Evolutionary conservation across 164 flowering plant genomes (phyloP), one percentile per base, ranked within the genome.

Genomic region (Nelumbo lutea): DNA sequence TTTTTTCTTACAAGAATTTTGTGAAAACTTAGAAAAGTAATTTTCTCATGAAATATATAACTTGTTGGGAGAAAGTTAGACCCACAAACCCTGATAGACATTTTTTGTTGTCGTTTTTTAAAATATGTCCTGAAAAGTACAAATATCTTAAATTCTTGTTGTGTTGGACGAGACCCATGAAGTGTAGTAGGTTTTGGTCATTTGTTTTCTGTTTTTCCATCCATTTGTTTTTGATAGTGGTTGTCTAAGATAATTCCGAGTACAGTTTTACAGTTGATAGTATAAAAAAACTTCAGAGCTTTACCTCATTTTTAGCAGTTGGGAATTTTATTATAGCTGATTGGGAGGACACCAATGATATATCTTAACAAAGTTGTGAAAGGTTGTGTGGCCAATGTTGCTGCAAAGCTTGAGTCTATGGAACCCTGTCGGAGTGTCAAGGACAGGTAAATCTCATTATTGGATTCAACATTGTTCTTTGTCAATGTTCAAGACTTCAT

Each of bases 381-480:
- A 55, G 96, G 96, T 68, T 88, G 93, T 75, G 83, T 82, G 3
- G 97, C 90, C 52, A 81, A 84, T 65, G 71, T 91, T 75, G 91
- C 93, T 71, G 96, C 91, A 14, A 91, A 91, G 75, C 91, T 89
- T 40, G 97, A 89, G 75, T 88, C 90, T 27, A 88, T 91, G 95
- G 86, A 91, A 73, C 96, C 96, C 71, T 85, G 95, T 77, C 79
- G 91, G 68, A 91, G 88, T 75, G 90, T 91, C 52, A 91, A 91
- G 79, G 97, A 91, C 68, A 88, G 97, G 97, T 89, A 81, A 61
- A 10, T 48, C 50, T 66, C 61, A 61, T 48, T 62, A 44, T 27
- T 64, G 27, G 42, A 5, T 1, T 51, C 11, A 3, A 40, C 43
- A 1, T 59, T 59, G 62, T 14, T 27, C 27, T 27, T 27, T 27